Base-by-base conservation (phyloP, 108 stramenopile species). In the Pseudonitzschia pungens region DNA sequence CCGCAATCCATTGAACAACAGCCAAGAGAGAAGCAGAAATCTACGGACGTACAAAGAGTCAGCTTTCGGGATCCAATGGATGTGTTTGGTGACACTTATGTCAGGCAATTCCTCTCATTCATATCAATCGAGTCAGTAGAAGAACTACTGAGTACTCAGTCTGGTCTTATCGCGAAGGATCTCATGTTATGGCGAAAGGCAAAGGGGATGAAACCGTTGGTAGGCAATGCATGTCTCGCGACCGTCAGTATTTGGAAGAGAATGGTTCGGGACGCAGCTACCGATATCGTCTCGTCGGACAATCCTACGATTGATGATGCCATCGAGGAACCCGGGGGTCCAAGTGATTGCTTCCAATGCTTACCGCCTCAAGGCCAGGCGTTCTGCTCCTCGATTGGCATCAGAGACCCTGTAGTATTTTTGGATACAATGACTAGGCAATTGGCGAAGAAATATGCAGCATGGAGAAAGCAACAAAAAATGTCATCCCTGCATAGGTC, bases 131-230 rank as follows among this genome's bases (percentile, higher is more conserved):
- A 40, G 21, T 42, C 64, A 43, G 64, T 12, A 15, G 31, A 16
- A 8, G 33, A 40, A 10, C 33, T 65, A 26, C 21, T 65, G 16
- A 26, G 31, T 41, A 43, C 36, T 5, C 5, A 43, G 33, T 42
- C 64, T 26, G 41, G 10, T 41, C 10, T 26, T 10, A 42, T 65
- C 16, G 64, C 31, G 11, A 65, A 41, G 40, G 64, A 65, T 65
- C 31, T 65, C 10, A n/a, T n/a, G 40, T 9, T 21, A 20, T 65
- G 64, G 64, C 64, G 64, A 4, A 65, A 65, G 33, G 41, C 40
- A 65, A 40, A 65, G 36, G 64, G 64, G 33, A 65, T 65, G 64
- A 40, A 40, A 33, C 64, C 64, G 21, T 65, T 65, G 64, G 22
- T 16, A 16, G 7, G 36, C 16, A 18, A 15, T 43, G 64, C 36